Conservation (phyloP, 192 early-diverging fungal genomes). For the Coemansia sp. region DNA sequence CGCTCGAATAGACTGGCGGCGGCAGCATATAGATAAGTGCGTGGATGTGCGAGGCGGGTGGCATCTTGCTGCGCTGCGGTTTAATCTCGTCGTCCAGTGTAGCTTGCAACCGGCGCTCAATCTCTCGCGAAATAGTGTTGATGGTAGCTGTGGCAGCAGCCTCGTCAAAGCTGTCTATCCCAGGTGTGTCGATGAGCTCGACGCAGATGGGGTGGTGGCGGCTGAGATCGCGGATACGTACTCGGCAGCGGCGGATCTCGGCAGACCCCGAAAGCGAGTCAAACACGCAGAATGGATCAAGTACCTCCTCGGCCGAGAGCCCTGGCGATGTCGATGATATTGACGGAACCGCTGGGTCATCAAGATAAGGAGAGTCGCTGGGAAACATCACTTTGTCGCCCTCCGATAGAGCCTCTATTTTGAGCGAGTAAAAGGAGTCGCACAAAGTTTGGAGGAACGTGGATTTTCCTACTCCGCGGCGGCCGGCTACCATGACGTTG, state of each 20-base stretch:
- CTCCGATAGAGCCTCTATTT: conserved; percentile 30
- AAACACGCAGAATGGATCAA: conserved; percentile 55
- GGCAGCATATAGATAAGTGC: conserved; percentile 42
- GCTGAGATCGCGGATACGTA: conserved; percentile 20
- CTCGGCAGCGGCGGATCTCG: conserved; percentile 23
- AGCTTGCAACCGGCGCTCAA: conserved; percentile 36
- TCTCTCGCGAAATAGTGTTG: conserved; percentile 30
- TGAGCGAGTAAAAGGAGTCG: conserved; percentile 54
- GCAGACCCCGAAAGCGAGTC: conserved; percentile 40
- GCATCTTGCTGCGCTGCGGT: conserved; percentile 18
- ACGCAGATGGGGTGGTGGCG: conserved; percentile 12
- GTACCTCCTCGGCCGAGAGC: conserved; percentile 25
- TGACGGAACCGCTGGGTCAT: background rate
- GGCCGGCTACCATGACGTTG: conserved; percentile 49
- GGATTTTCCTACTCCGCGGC: conserved; percentile 71
- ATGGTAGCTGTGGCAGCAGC: conserved; percentile 13
- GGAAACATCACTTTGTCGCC: conserved; percentile 23
- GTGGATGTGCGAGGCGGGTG: conserved; percentile 29
- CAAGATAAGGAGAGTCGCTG: background rate
- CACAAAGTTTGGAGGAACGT: conserved; percentile 72
- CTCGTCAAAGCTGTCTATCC: conserved; percentile 34
- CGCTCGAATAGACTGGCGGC: conserved; percentile 42
- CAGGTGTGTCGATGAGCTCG: conserved; percentile 53
- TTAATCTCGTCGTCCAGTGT: conserved; percentile 41
- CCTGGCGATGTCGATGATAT: background rate